Evolutionary conservation across 495 filamentous ascomycete species (phyloP).

Genomic region (Tuber aestivum): DNA sequence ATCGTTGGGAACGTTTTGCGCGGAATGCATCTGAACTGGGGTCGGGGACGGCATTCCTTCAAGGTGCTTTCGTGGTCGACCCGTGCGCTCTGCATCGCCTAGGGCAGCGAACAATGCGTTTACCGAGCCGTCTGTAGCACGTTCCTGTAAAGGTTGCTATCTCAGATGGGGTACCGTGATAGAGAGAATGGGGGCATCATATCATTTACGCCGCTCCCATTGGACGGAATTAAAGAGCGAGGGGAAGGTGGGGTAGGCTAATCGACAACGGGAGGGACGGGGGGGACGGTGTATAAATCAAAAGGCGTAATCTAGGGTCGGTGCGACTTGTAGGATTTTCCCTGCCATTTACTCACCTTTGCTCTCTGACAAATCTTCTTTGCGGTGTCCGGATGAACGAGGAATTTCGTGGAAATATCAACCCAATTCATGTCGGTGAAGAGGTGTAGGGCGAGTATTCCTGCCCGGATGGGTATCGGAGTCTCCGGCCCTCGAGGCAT

Average conservation of each 20-base stretch:
- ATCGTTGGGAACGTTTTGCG: neutral
- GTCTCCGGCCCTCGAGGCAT: conserved; percentile 35
- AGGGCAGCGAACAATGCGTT: neutral
- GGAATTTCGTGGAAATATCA: conserved; percentile 29
- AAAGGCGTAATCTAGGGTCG: neutral
- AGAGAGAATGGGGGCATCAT: neutral
- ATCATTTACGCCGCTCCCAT: neutral
- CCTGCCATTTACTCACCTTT: conserved; percentile 15
- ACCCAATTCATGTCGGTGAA: conserved; percentile 36
- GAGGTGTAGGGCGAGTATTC: conserved; percentile 37
- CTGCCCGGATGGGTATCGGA: conserved; percentile 31
- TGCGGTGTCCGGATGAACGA: conserved; percentile 35
- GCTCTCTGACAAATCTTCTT: conserved; percentile 35
- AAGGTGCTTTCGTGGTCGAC: neutral
- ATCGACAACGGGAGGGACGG: neutral
- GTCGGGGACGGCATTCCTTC: neutral
- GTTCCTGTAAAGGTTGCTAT: neutral
- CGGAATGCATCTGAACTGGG: neutral
- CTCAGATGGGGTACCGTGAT: neutral
- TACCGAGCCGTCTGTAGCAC: neutral
- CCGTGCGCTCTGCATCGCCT: neutral
- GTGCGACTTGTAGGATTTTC: neutral
- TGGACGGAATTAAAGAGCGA: neutral
- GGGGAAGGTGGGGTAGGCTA: neutral
- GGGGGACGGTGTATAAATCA: neutral